Evolutionary conservation across 2,329 filamentous ascomycete genomes (phyloP).

Genomic region (Arachnopeziza araneosa): DNA sequence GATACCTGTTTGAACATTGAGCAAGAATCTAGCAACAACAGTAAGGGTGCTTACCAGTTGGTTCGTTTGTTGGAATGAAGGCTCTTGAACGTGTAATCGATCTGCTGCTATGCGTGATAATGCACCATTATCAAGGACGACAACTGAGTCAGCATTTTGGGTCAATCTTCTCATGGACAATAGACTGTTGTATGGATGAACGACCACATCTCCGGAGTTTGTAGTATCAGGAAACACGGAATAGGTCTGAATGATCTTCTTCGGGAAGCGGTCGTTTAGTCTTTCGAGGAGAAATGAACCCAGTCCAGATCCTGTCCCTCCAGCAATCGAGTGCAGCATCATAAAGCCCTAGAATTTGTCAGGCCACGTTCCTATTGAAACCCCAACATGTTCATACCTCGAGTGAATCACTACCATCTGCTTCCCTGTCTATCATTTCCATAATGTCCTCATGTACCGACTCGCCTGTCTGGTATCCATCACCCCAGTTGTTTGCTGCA

Average conservation of each 20-base stretch:
- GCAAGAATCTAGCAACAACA: neutral
- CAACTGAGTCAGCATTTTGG: slow-evolving; percentile 95
- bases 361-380: slow-evolving; percentile 12
- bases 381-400: slow-evolving; percentile 51
- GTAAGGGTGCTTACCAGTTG: slow-evolving; percentile 59
- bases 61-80: slow-evolving; percentile 96
- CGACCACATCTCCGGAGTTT: slow-evolving; percentile 82
- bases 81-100: slow-evolving; percentile 87
- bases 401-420: slow-evolving; percentile 93
- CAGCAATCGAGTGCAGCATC: slow-evolving; percentile 96
- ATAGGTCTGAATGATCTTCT: slow-evolving; percentile 98
- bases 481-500: slow-evolving; percentile 97
- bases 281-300: slow-evolving; percentile 92
- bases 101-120: slow-evolving; percentile 91
- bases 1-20: slow-evolving; percentile 54
- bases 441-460: slow-evolving; percentile 92
- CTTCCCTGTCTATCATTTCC: slow-evolving; percentile 98
- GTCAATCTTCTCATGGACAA: slow-evolving; percentile 86
- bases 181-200: slow-evolving; percentile 97
- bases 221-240: slow-evolving; percentile 96
- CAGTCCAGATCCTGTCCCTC: slow-evolving; percentile 91
- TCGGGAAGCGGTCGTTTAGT: slow-evolving; percentile 95
- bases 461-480: slow-evolving; percentile 91
- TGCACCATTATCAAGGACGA: slow-evolving; percentile 94
- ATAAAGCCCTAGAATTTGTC: slow-evolving; percentile 70